A percentile compares a stretch with the other conserved stretches of the same genome.
Evolutionary conservation across 805 yeast species (phyloP).

Genomic region (Nakazawaea sp.): DNA sequence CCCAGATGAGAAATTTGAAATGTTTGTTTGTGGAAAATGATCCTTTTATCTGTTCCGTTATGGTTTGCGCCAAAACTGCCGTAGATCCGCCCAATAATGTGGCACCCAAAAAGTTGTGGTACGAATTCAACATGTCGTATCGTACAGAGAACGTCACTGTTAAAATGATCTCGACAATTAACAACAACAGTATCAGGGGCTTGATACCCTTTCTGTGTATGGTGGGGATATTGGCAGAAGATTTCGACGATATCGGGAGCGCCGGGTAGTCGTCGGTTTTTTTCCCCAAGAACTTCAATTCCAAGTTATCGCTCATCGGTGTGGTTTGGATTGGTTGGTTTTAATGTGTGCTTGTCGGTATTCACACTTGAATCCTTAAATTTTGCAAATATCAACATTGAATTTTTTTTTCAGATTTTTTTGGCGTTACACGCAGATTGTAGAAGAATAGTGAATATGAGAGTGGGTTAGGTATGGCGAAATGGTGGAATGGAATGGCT

Average conservation of each 20-base stretch:
- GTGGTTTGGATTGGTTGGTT: too few species aligned
- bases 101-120: constrained; percentile 20
- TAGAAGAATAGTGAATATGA: too few species aligned
- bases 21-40: constrained; percentile 19
- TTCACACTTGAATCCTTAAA: too few species aligned
- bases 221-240: constrained; percentile 2
- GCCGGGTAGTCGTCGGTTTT: background rate
- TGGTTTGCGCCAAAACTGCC: constrained; percentile 22
- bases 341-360: too few species aligned
- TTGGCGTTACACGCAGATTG: too few species aligned
- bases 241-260: constrained; percentile 6
- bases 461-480: too few species aligned
- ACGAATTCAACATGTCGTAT: constrained; percentile 18
- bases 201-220: background rate
- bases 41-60: constrained; percentile 20
- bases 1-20: constrained; percentile 53
- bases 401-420: too few species aligned
- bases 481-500: too few species aligned
- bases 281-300: constrained; percentile 4
- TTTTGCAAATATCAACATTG: too few species aligned
- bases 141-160: constrained; percentile 1
- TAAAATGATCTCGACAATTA: background rate
- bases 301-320: background rate
- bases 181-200: background rate
- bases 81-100: constrained; percentile 21